These are phyloP conservation scores for Xylariaceae sp. DNA, from an alignment of 2,329 filamentous ascomycete species.

Conservation along the genomic window DNA sequence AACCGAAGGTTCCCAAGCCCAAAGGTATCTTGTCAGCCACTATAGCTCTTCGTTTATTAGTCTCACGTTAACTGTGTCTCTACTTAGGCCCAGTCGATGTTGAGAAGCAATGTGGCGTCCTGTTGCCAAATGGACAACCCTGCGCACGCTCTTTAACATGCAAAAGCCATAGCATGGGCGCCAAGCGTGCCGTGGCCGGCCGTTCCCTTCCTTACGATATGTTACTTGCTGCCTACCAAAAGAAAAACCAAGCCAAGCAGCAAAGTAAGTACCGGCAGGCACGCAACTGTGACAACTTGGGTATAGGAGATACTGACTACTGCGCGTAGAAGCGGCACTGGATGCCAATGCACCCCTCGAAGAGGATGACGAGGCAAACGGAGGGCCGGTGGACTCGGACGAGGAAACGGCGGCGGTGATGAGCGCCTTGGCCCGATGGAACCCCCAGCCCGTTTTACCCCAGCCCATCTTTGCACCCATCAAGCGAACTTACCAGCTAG, in stretches of 20 bases:
- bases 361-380: slow-evolving; percentile 81
- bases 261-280: slow-evolving; percentile 72
- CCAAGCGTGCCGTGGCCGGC: slow-evolving; percentile 86
- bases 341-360: slow-evolving; percentile 91
- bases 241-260: slow-evolving; percentile 98
- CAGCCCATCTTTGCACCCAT: slow-evolving; percentile 68
- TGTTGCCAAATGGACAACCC: slow-evolving; percentile 81
- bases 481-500: slow-evolving; percentile 66
- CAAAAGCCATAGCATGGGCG: slow-evolving; percentile 95
- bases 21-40: slow-evolving; percentile 74
- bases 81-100: slow-evolving; percentile 81
- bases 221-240: slow-evolving; percentile 85
- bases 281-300: neutral
- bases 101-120: slow-evolving; percentile 90
- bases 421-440: slow-evolving; percentile 76
- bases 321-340: slow-evolving; percentile 78
- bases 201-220: slow-evolving; percentile 91
- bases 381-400: slow-evolving; percentile 86
- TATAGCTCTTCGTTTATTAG: neutral
- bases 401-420: slow-evolving; percentile 93
- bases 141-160: slow-evolving; percentile 90
- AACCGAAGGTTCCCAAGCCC: slow-evolving; percentile 80
- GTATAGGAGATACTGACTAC: slow-evolving; percentile 21
- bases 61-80: slow-evolving; percentile 6
- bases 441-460: slow-evolving; percentile 77